Evolutionary conservation across 2,329 filamentous ascomycete species (phyloP).

Genomic region (Curvularia spicifera): DNA sequence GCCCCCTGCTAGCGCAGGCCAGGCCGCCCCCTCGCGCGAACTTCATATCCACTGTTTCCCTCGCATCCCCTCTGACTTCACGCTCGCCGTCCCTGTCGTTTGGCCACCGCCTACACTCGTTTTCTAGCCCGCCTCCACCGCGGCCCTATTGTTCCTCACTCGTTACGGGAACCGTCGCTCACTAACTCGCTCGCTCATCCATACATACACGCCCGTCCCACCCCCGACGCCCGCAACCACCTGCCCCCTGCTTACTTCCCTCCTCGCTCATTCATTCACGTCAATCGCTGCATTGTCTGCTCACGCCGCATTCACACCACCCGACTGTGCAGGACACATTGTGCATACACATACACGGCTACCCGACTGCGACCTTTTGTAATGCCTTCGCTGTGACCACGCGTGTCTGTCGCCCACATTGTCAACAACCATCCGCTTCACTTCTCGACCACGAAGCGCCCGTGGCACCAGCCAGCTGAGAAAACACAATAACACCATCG

Average conservation of each 20-base stretch:
- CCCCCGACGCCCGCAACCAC: constrained; percentile 1
- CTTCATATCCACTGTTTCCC: constrained; percentile 38
- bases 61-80: constrained; percentile 27
- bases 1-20: constrained; percentile 5
- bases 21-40: constrained; percentile 12
- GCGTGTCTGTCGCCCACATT: constrained; percentile 26
- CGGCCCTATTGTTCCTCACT: constrained; percentile 42
- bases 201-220: constrained; percentile 1
- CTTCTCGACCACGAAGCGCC: constrained; percentile 17
- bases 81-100: constrained; percentile 20
- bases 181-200: constrained; percentile 6
- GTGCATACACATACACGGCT: constrained; percentile 13
- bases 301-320: not conserved
- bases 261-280: not conserved
- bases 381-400: constrained; percentile 41
- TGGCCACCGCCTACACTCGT: constrained; percentile 29
- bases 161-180: constrained; percentile 39
- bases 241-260: constrained; percentile 5
- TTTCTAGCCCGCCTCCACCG: constrained; percentile 21
- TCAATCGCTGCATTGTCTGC: constrained; percentile 5
- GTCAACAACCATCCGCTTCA: constrained; percentile 26
- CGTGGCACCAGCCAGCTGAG: constrained; percentile 19
- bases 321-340: constrained; percentile 33
- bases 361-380: constrained; percentile 25
- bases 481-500: not conserved